phyloP scores from a whole-genome alignment of 768 basidiomycete genomes.

The Collybia sp. region DNA sequence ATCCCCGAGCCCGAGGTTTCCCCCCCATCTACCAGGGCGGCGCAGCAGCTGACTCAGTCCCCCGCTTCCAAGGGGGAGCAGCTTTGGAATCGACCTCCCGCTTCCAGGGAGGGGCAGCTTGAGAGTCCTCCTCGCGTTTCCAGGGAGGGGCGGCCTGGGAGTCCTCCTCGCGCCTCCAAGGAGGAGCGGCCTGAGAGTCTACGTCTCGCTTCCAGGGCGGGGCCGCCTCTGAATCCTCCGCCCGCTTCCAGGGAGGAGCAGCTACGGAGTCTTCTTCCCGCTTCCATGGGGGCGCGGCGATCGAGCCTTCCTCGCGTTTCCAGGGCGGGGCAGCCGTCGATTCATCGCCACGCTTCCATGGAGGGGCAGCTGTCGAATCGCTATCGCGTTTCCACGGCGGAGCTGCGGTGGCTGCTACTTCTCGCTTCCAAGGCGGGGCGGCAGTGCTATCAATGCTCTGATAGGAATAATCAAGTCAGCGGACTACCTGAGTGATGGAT shows the following conservation, averaged over 20 bases:
- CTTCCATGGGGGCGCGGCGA: slow-evolving; percentile 5
- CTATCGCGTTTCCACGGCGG: slow-evolving; percentile 2
- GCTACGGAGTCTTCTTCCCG: slow-evolving; percentile 2
- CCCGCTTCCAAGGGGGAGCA: no score
- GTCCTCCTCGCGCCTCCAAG: no score
- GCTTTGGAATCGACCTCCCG: no score
- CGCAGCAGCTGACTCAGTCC: no score
- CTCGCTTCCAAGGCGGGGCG: slow-evolving; percentile 4
- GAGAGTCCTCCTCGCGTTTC: no score
- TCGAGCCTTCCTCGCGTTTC: background rate
- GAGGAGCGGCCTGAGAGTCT: no score
- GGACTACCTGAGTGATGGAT: background rate
- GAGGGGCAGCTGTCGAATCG: background rate
- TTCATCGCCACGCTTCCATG: background rate
- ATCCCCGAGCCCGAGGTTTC: no score
- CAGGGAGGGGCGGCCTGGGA: no score
- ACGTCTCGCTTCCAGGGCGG: no score
- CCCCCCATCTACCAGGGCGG: no score
- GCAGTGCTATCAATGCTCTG: background rate
- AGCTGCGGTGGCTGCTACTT: background rate
- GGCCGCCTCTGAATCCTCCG: no score
- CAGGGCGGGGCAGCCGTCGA: background rate
- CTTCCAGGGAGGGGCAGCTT: no score
- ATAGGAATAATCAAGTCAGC: background rate
- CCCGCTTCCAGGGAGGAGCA: background rate